These are phyloP conservation scores for Puccinia coronata DNA, from an alignment of 1,284 basidiomycete species.

Conservation along the genomic window DNA sequence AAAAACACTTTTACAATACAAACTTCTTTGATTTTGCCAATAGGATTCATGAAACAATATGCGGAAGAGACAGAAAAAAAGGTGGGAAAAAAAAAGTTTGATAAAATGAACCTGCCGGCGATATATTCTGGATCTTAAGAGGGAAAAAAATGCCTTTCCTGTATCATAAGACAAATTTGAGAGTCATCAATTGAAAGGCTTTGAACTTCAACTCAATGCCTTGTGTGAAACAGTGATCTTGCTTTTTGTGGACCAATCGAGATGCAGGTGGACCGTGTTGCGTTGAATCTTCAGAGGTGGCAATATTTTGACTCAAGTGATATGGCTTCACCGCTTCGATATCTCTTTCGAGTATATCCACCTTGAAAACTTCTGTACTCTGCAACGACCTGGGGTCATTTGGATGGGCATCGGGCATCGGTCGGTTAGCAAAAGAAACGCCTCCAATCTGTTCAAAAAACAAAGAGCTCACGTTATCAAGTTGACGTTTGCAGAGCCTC, in stretches of 20 bases:
- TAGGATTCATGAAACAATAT: too few relatives aligned
- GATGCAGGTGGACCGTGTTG: background rate
- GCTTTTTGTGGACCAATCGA: background rate
- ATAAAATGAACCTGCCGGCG: too few relatives aligned
- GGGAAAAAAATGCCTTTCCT: too few relatives aligned
- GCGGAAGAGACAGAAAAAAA: too few relatives aligned
- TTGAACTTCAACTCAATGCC: background rate
- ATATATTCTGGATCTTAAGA: too few relatives aligned
- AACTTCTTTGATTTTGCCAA: too few relatives aligned
- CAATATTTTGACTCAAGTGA: background rate
- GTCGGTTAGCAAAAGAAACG: background rate
- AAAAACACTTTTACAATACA: too few relatives aligned
- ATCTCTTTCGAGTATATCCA: slow-evolving; percentile 43
- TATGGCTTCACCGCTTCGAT: background rate
- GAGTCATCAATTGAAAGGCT: background rate
- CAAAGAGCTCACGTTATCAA: slow-evolving; percentile 40
- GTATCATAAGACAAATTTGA: too few relatives aligned
- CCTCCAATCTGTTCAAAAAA: background rate
- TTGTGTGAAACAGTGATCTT: background rate
- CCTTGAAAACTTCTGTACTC: slow-evolving; percentile 8
- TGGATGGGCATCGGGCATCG: too few relatives aligned
- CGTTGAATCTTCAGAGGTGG: background rate
- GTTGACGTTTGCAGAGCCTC: slow-evolving; percentile 63
- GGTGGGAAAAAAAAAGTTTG: too few relatives aligned
- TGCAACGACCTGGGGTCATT: slow-evolving; percentile 22